Conservation (phyloP, 2,329 filamentous ascomycete species). For the Trematosphaeria pertusa region DNA sequence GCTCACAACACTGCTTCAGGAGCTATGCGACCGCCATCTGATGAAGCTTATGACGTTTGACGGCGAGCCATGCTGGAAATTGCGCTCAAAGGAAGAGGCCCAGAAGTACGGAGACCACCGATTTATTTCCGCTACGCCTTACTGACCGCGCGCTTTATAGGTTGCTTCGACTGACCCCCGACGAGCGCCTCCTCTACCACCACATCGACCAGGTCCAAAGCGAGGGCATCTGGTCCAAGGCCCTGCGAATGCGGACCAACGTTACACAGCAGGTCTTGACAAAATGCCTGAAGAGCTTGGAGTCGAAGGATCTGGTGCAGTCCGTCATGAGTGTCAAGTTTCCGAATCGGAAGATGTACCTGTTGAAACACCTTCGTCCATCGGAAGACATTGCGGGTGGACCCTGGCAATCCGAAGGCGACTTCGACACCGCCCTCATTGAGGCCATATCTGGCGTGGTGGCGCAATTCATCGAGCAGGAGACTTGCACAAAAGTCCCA, state of each 20-base stretch:
- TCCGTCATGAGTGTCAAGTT: conserved; percentile 91
- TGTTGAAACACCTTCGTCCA: conserved; percentile 83
- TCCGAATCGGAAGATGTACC: conserved; percentile 93
- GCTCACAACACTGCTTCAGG: conserved; percentile 40
- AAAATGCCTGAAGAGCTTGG: conserved; percentile 82
- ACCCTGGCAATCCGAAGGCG: conserved; percentile 91
- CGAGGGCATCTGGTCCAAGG: conserved; percentile 90
- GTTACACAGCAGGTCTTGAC: conserved; percentile 85
- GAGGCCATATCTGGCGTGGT: conserved; percentile 75
- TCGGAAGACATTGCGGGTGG: conserved; percentile 92
- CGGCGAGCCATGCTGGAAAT: conserved; percentile 46
- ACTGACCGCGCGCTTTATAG: conserved; percentile 28
- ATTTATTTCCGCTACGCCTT: too few species aligned
- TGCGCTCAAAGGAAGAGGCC: conserved; percentile 43
- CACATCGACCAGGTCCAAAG: conserved; percentile 85
- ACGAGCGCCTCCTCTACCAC: conserved; percentile 86
- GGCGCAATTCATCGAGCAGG: conserved; percentile 73
- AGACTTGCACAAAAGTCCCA: conserved; percentile 70
- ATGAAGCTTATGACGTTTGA: conserved; percentile 48
- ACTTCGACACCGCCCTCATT: conserved; percentile 88
- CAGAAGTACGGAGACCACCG: conserved; percentile 38
- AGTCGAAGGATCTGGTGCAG: conserved; percentile 81
- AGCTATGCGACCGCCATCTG: conserved; percentile 44
- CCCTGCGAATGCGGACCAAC: conserved; percentile 78
- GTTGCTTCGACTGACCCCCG: conserved; percentile 58